A percentile compares a stretch with the other conserved stretches of the same genome.
Conservation (phyloP, 768 basidiomycete species). For the Paxillus involutus region DNA sequence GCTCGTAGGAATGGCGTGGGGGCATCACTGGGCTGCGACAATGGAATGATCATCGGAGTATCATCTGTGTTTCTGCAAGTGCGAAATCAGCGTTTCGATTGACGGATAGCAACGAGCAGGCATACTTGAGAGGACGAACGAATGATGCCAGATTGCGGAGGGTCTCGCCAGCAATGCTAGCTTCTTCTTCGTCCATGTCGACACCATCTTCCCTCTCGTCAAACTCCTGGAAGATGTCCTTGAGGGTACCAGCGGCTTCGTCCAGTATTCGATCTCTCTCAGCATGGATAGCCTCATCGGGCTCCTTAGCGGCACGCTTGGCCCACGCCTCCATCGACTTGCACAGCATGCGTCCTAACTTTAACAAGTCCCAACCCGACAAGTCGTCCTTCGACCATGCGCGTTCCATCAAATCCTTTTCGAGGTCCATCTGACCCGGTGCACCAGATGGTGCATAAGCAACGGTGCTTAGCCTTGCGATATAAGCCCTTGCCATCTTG, state of each 20-base stretch:
- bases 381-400: conserved; percentile 73
- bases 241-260: conserved; percentile 67
- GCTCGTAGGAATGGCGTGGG: conserved; percentile 61
- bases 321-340: conserved; percentile 65
- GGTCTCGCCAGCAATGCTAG: conserved; percentile 60
- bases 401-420: conserved; percentile 63
- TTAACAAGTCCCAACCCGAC: conserved; percentile 65
- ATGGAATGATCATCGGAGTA: conserved; percentile 47
- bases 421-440: conserved; percentile 58
- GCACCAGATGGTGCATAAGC: conserved; percentile 61
- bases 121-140: conserved; percentile 58
- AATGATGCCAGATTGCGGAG: conserved; percentile 59
- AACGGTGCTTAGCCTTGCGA: conserved; percentile 50
- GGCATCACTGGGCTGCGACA: conserved; percentile 53
- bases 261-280: conserved; percentile 60
- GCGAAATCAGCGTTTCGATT: conserved; percentile 6
- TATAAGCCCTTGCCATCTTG: conserved; percentile 67
- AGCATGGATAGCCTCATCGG: conserved; percentile 25
- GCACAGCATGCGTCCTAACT: conserved; percentile 54
- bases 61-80: conserved; percentile 44
- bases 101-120: neutral
- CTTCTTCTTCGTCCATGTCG: conserved; percentile 66
- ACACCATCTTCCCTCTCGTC: conserved; percentile 61
- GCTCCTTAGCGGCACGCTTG: conserved; percentile 27
- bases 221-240: conserved; percentile 72